phyloP scores from a whole-genome alignment of 768 basidiomycete genomes.

The Cystoderma amianthinum region DNA sequence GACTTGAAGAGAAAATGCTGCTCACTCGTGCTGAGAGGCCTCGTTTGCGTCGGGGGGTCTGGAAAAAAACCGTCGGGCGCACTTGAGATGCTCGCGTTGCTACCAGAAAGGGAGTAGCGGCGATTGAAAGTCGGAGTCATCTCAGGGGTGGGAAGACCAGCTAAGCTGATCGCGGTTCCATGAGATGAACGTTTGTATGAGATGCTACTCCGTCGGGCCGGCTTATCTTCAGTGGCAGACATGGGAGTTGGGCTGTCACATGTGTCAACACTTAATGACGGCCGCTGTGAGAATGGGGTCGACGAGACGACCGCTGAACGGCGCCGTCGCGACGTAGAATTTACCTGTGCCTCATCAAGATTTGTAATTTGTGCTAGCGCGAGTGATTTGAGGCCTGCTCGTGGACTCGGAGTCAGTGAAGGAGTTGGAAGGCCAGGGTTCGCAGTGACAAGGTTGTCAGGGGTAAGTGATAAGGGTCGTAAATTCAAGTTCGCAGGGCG shows the following conservation, averaged over 20 bases:
- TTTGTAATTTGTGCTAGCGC: no score
- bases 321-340: conserved; percentile 5
- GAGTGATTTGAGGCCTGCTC: conserved; percentile 44
- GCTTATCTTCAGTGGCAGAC: not conserved
- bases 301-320: conserved; percentile 24
- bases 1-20: conserved; percentile 84
- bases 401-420: conserved; percentile 42
- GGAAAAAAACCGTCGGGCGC: conserved; percentile 39
- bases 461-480: conserved; percentile 66
- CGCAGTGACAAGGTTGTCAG: conserved; percentile 35
- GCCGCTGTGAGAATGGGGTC: conserved; percentile 17
- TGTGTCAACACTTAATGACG: conserved; percentile 21
- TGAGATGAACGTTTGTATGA: conserved; percentile 22
- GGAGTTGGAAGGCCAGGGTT: conserved; percentile 44
- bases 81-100: conserved; percentile 19
- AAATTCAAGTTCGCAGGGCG: conserved; percentile 64
- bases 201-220: conserved; percentile 10
- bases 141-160: no score
- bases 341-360: conserved; percentile 11
- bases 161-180: not conserved
- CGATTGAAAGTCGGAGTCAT: no score
- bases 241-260: conserved; percentile 49
- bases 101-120: not conserved
- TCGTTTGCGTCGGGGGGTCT: conserved; percentile 27
- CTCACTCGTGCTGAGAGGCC: conserved; percentile 64